These are phyloP conservation scores for Trifolium subterraneum DNA, from an alignment of 306 rosid species.

Conservation along the genomic window DNA sequence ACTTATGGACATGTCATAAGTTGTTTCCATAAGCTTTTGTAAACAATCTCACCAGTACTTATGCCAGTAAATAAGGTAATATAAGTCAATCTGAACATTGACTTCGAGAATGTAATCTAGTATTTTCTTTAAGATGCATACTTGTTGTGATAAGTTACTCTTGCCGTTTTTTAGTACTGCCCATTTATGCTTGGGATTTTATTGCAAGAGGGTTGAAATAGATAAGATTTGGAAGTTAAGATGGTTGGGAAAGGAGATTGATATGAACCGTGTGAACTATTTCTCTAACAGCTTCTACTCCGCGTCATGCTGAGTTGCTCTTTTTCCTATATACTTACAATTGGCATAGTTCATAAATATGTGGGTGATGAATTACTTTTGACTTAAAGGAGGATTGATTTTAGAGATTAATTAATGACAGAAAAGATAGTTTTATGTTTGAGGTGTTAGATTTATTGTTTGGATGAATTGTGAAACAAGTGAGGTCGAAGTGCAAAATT, in stretches of 20 bases:
- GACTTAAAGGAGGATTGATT: not conserved
- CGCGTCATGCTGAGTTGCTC: not conserved
- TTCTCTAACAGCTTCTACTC: not conserved
- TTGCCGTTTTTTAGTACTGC: slow-evolving; percentile 1
- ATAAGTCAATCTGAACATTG: not conserved
- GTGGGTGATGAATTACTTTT: not conserved
- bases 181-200: slow-evolving; percentile 6
- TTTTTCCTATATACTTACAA: not conserved
- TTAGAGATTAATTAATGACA: not conserved
- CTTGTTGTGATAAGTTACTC: slow-evolving; percentile 7
- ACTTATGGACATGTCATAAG: not conserved
- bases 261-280: not conserved
- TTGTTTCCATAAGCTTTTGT: not conserved
- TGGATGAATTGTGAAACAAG: not conserved
- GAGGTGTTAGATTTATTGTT: slow-evolving; percentile 10
- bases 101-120: slow-evolving; percentile 13
- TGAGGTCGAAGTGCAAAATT: slow-evolving; percentile 2
- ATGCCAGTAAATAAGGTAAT: not conserved
- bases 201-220: slow-evolving; percentile 25
- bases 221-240: slow-evolving; percentile 28
- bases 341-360: not conserved
- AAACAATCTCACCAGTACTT: not conserved
- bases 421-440: not conserved
- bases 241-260: slow-evolving; percentile 14
- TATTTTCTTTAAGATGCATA: slow-evolving; percentile 2